These are phyloP conservation scores for Spathaspora arborariae DNA, from an alignment of 805 yeast genomes.

Conservation along the genomic window DNA sequence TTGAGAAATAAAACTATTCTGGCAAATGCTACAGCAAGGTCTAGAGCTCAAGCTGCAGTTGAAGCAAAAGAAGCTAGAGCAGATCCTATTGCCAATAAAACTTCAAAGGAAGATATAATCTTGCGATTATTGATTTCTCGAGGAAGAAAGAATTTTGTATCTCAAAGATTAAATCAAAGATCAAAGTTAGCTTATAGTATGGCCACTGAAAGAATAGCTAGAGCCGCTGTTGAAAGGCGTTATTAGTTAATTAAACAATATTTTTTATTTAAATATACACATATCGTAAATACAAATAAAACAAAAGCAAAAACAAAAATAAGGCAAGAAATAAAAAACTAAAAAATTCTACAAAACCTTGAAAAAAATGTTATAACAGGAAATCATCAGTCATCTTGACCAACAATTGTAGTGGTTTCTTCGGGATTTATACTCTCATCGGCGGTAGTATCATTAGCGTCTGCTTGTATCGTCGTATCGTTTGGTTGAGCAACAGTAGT, in stretches of 20 bases:
- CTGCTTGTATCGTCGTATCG: conserved; percentile 20
- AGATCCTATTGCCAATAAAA: conserved; percentile 40
- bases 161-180: conserved; percentile 56
- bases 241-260: conserved; percentile 6
- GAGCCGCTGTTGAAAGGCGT: conserved; percentile 43
- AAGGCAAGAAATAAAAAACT: conserved; percentile 1
- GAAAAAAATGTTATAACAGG: too few species aligned
- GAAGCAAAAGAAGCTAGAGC: conserved; percentile 41
- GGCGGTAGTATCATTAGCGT: conserved; percentile 44
- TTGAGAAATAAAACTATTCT: conserved; percentile 63
- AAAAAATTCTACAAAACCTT: not conserved
- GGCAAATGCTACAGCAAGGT: conserved; percentile 65
- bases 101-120: conserved; percentile 60
- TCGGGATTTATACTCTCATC: conserved; percentile 34
- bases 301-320: conserved; percentile 2
- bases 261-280: conserved; percentile 4
- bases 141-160: conserved; percentile 58
- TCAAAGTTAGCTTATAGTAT: conserved; percentile 54
- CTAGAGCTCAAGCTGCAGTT: conserved; percentile 44
- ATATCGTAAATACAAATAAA: not conserved
- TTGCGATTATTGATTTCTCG: conserved; percentile 67
- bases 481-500: conserved; percentile 13
- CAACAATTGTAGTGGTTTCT: conserved; percentile 20
- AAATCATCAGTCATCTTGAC: conserved; percentile 1
- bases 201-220: conserved; percentile 49